phyloP scores from a whole-genome alignment of 257 asterid species.

The Apocynum venetum region DNA sequence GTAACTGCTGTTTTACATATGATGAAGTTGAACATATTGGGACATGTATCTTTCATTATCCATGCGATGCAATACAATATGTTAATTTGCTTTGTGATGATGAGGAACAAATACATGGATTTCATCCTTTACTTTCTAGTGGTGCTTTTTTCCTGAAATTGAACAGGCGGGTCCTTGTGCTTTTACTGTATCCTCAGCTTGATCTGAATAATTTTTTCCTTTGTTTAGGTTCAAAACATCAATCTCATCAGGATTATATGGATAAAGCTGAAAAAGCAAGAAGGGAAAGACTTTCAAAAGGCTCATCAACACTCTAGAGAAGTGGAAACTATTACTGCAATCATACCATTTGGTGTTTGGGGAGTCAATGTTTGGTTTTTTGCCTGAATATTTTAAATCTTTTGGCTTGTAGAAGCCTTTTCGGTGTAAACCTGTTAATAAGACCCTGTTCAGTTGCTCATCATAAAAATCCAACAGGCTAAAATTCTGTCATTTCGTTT shows the following conservation, averaged over 20 bases:
- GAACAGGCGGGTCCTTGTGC: not conserved
- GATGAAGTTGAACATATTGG: not conserved
- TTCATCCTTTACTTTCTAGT: not conserved
- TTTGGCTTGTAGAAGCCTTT: not conserved
- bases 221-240: constrained; percentile 60
- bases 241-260: constrained; percentile 88
- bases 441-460: not conserved
- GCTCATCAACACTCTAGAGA: constrained; percentile 30
- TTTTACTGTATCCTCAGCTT: not conserved
- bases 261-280: constrained; percentile 84
- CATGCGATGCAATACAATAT: not conserved
- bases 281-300: constrained; percentile 56
- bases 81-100: not conserved
- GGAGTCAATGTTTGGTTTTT: not conserved
- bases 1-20: too few species aligned
- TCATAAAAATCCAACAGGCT: not conserved
- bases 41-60: not conserved
- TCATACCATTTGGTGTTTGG: not conserved
- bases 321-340: constrained; percentile 2
- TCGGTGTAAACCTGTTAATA: not conserved
- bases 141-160: not conserved
- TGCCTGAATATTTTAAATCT: not conserved
- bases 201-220: not conserved
- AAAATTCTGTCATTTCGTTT: not conserved
- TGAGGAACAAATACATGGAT: not conserved